Percentiles rank a stretch among this genome's conserved stretches.
phyloP scores from a whole-genome alignment of 768 basidiomycete species.

The Hypholoma sublateritium region DNA sequence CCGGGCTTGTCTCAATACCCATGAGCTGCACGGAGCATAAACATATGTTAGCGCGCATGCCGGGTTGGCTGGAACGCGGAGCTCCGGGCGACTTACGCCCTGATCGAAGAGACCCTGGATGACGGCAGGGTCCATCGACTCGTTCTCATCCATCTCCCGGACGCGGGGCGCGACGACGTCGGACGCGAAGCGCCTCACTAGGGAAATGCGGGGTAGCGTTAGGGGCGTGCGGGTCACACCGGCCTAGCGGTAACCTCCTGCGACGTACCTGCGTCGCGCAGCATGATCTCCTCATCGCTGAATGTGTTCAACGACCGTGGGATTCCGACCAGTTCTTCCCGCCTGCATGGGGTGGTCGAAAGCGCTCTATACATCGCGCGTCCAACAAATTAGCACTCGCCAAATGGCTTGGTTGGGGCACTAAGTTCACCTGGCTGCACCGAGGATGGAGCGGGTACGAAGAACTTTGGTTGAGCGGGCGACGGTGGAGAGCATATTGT shows the following conservation, averaged over 20 bases:
- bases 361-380: constrained; percentile 29
- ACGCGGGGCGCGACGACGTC: constrained; percentile 92
- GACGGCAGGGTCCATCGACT: constrained; percentile 86
- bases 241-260: neutral
- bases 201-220: neutral
- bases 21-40: constrained; percentile 63
- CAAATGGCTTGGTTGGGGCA: neutral
- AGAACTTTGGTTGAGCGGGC: constrained; percentile 20
- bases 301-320: constrained; percentile 74
- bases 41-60: neutral
- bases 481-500: constrained; percentile 25
- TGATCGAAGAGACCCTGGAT: constrained; percentile 93
- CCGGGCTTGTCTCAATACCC: constrained; percentile 91
- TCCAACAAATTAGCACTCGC: neutral
- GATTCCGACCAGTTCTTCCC: constrained; percentile 20
- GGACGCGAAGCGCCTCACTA: constrained; percentile 85
- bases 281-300: constrained; percentile 93
- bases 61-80: neutral
- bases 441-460: constrained; percentile 8
- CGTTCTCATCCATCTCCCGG: constrained; percentile 97
- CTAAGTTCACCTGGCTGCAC: constrained; percentile 13
- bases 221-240: neutral
- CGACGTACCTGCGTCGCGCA: constrained; percentile 80
- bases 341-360: constrained; percentile 33
- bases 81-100: constrained; percentile 59